Evolutionary conservation across 2,329 filamentous ascomycete species (phyloP), one percentile per base, ranked within the genome.

Genomic region (Colletotrichum spinosum): DNA sequence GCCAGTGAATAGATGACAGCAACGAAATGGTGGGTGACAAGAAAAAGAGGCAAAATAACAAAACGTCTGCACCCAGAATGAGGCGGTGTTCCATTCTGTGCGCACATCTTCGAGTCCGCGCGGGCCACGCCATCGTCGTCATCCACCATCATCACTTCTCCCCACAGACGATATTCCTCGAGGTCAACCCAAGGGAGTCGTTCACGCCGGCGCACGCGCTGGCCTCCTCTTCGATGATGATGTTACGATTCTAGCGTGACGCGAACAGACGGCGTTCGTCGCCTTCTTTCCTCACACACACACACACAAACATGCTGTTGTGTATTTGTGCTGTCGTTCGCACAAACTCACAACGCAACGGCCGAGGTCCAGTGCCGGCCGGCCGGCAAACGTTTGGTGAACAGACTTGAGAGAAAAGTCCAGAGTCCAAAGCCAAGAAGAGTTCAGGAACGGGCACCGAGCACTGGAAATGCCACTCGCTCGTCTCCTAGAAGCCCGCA

Each of bases 201-300:
- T 25, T 25, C 25, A 25, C 25, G 25, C 1, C 25, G 25, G 5
- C 25, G 25, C 25, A 25, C 25, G 25, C 25, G 25, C 25, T 25
- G 25, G 25, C 25, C 25, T 12, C 46, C 46, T 33, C 25, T 49
- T 49, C 44, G 38, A 9, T 13, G 9, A 10, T 41, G 17, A 4
- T 25, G 4, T 25, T 4, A 25, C 25, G 4, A 39, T 39, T 59
- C 33, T 59, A 59, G 56, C 39, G 48, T 59, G 48, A 39, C 38
- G 48, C 56, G 56, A 59, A 59, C 56, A 59, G 56, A 59, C 37
- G 25, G 57, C 50, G 57, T 48, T 61, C 51, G 45, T 48, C 48
- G 48, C 33, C 48, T 25, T 11, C 39, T 38, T 13, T 15, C 49
- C 44, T 17, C 9, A 45, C 52, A 45, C 44, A 56, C 37, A 57